These are phyloP conservation scores for Cladobotryum protrusum DNA, from an alignment of 2,329 filamentous ascomycete genomes.

Conservation along the genomic window DNA sequence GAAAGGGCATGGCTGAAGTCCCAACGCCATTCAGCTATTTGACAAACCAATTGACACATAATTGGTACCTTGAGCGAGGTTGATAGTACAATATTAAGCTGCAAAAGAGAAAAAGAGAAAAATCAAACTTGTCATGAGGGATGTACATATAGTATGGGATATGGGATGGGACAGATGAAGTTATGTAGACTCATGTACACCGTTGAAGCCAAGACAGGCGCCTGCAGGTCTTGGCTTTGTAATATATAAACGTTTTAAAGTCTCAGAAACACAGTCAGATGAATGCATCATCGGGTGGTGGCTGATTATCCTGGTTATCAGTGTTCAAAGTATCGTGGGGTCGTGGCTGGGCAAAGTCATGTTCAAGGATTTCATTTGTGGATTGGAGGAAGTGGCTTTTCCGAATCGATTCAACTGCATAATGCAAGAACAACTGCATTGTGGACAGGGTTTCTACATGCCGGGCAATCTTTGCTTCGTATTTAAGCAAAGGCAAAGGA, in stretches of 20 bases:
- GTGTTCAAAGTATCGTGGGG: too few relatives aligned
- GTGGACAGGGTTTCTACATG: too few relatives aligned
- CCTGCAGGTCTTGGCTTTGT: slow-evolving; percentile 2
- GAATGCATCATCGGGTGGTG: too few relatives aligned
- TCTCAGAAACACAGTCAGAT: too few relatives aligned
- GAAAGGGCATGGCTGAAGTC: slow-evolving; percentile 72
- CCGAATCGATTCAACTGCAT: too few relatives aligned
- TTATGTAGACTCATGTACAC: slow-evolving; percentile 9
- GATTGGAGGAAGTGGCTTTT: too few relatives aligned
- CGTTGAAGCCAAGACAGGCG: slow-evolving; percentile 3
- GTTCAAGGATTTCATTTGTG: too few relatives aligned
- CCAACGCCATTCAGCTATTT: slow-evolving; percentile 72
- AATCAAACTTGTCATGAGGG: background rate
- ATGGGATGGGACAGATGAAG: background rate
- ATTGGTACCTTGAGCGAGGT: slow-evolving; percentile 85
- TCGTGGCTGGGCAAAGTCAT: too few relatives aligned
- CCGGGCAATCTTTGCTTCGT: too few relatives aligned
- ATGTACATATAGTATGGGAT: background rate
- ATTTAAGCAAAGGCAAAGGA: too few relatives aligned
- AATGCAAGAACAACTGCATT: too few relatives aligned
- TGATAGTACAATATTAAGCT: slow-evolving; percentile 33
- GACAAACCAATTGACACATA: slow-evolving; percentile 76
- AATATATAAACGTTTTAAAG: slow-evolving; percentile 6
- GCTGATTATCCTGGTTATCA: too few relatives aligned
- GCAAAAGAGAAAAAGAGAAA: background rate